Base-by-base conservation (phyloP, 1,284 basidiomycete species). In the Anthracocystis panici-leucophaei region DNA sequence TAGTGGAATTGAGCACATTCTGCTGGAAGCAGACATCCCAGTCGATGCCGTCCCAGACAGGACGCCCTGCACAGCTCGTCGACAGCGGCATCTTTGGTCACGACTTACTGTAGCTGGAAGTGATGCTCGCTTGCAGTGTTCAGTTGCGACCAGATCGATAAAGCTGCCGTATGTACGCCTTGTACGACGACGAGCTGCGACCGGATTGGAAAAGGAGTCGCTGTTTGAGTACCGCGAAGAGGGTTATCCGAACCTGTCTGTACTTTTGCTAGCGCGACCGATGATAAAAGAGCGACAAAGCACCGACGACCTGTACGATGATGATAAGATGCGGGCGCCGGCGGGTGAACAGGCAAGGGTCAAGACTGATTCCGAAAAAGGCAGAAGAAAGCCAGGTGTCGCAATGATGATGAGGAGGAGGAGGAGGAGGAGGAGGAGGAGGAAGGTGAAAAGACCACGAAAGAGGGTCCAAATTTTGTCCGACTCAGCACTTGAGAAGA, bases 1-100 rank as follows among this genome's bases (percentile, higher is more conserved):
- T 21, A 2, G 57, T 63, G 1, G 73, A 64, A 45, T 80, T 80
- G 65, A 80, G 61, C 29, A 74, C 61, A 2, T 65, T 42, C 23
- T 66, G 57, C 27, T 70, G 77, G 52, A 78, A 75, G 61, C 77
- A 78, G 16, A 44, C 52, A 44, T 71, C 63, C 69, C 68, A 78
- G 53, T 78, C 77, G 38, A 69, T 51, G 33, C 69, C 68, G 41
- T 70, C 54, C 69, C 69, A 75, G 20, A 76, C 54, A 20, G 61
- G 72, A 1, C 58, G 72, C 18, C 66, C 66, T 21, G 55, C 62
- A 29, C 72, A 75, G 55, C 57, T 61, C 21, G 11, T 48, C 14
- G 52, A 52, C 27, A 46, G 35, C 18, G 40, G 31, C 72, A 75
- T 69, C 2, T 3, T 50, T 29, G 50, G 21, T 25, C 44, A 21